phyloP scores from a whole-genome alignment of 2,329 filamentous ascomycete species.

The Pseudonectria buxi region DNA sequence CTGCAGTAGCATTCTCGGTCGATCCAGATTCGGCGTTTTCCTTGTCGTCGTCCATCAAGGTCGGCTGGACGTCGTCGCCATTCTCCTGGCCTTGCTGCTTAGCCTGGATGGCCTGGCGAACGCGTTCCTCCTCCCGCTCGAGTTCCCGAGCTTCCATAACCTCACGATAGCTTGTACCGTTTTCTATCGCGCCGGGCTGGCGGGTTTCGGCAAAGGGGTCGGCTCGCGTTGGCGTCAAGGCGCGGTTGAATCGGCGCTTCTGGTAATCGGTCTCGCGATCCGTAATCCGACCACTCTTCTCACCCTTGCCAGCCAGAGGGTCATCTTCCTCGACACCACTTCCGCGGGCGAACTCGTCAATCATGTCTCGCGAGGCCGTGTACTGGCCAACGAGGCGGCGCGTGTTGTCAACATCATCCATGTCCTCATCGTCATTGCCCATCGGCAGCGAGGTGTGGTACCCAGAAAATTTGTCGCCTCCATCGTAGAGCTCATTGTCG shows the following conservation, averaged over 20 bases:
- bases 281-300: slow-evolving; percentile 83
- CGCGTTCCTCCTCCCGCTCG: slow-evolving; percentile 87
- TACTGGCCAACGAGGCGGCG: slow-evolving; percentile 88
- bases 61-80: slow-evolving; percentile 64
- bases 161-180: slow-evolving; percentile 79
- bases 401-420: slow-evolving; percentile 65
- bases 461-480: slow-evolving; percentile 73
- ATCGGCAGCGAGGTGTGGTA: slow-evolving; percentile 87
- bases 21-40: slow-evolving; percentile 67
- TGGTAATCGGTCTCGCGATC: slow-evolving; percentile 97
- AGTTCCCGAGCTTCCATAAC: slow-evolving; percentile 87
- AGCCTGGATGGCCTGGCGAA: slow-evolving; percentile 72
- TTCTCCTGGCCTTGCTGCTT: slow-evolving; percentile 55
- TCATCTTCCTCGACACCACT: slow-evolving; percentile 87
- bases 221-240: slow-evolving; percentile 75
- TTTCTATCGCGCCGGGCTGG: slow-evolving; percentile 58
- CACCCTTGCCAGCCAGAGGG: slow-evolving; percentile 70
- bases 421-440: slow-evolving; percentile 70
- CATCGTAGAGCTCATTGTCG: slow-evolving; percentile 83
- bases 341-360: slow-evolving; percentile 87
- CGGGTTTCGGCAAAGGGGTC: slow-evolving; percentile 78
- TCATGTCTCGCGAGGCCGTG: slow-evolving; percentile 83
- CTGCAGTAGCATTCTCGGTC: slow-evolving; percentile 54
- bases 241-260: slow-evolving; percentile 86
- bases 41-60: slow-evolving; percentile 66